These are phyloP conservation scores for Salvia rosmarinus DNA, from an alignment of 257 asterid genomes.

Conservation along the genomic window DNA sequence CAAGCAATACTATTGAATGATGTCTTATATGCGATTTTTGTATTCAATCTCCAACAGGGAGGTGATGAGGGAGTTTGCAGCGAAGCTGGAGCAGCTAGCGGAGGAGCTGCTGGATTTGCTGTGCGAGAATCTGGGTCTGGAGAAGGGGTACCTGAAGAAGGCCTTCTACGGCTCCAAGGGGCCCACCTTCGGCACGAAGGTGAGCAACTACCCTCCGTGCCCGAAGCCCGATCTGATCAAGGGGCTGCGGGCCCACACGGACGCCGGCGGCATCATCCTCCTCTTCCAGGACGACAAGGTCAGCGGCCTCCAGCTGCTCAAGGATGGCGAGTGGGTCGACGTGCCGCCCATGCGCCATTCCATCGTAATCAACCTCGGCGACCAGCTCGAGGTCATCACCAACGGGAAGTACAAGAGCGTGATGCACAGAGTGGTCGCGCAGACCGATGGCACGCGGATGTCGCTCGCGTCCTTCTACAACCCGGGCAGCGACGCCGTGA, in stretches of 20 bases:
- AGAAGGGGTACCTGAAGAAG: slow-evolving; percentile 57
- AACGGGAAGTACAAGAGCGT: slow-evolving; percentile 71
- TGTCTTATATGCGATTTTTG: too few species aligned
- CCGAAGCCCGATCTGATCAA: slow-evolving; percentile 64
- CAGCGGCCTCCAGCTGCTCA: slow-evolving; percentile 70
- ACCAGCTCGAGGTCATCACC: slow-evolving; percentile 67
- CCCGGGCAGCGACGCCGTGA: slow-evolving; percentile 63
- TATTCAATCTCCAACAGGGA: slow-evolving; percentile 26
- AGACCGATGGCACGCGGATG: slow-evolving; percentile 58
- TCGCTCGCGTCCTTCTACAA: slow-evolving; percentile 69
- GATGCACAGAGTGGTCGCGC: slow-evolving; percentile 62
- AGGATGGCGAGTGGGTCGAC: slow-evolving; percentile 65
- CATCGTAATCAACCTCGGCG: slow-evolving; percentile 66
- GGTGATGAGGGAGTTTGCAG: slow-evolving; percentile 59
- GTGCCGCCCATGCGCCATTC: slow-evolving; percentile 73
- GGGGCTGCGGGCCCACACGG: slow-evolving; percentile 73
- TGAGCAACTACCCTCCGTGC: slow-evolving; percentile 69
- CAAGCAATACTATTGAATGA: too few species aligned
- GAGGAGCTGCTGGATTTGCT: slow-evolving; percentile 61
- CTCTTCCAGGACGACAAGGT: slow-evolving; percentile 72
- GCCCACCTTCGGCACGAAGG: slow-evolving; percentile 63
- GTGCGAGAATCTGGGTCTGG: slow-evolving; percentile 65
- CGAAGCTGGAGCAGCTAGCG: slow-evolving; percentile 50
- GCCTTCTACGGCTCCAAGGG: slow-evolving; percentile 57
- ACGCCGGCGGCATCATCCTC: slow-evolving; percentile 66